Percentiles rank a stretch among this genome's conserved stretches.
Evolutionary conservation across 140 eudicot genomes (phyloP).

Genomic region (Anethum foeniculum): DNA sequence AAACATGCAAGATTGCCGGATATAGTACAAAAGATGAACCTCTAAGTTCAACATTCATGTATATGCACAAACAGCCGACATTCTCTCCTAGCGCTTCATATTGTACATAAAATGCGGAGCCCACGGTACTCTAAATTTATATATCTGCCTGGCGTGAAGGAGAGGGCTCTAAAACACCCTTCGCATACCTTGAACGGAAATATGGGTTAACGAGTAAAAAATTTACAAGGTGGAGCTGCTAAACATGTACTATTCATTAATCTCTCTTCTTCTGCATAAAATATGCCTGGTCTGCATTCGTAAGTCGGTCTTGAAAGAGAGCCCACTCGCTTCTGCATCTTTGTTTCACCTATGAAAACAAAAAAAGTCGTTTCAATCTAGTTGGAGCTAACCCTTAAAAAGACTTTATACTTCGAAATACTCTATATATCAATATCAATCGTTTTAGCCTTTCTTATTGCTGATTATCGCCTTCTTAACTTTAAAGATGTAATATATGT

Average conservation of each 20-base stretch:
- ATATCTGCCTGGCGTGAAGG: slow-evolving; percentile 12
- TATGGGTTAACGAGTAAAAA: slow-evolving; percentile 22
- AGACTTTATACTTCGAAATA: background rate
- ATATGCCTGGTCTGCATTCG: slow-evolving; percentile 77
- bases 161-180: slow-evolving; percentile 24
- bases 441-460: background rate
- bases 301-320: slow-evolving; percentile 83
- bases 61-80: slow-evolving; percentile 40
- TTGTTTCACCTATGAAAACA: slow-evolving; percentile 53
- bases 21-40: background rate
- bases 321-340: slow-evolving; percentile 96
- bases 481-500: background rate
- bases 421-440: background rate
- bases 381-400: background rate
- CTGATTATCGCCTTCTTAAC: background rate
- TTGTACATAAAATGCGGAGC: slow-evolving; percentile 31
- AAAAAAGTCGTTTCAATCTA: background rate
- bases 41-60: background rate
- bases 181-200: background rate
- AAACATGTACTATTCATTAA: slow-evolving; percentile 10
- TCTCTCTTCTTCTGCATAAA: slow-evolving; percentile 37
- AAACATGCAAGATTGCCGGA: slow-evolving; percentile 1
- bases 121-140: slow-evolving; percentile 1
- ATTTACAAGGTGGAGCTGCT: slow-evolving; percentile 34
- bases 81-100: slow-evolving; percentile 8